These are phyloP conservation scores for Castanopsis chinensis DNA, from an alignment of 306 rosid species.

Conservation along the genomic window DNA sequence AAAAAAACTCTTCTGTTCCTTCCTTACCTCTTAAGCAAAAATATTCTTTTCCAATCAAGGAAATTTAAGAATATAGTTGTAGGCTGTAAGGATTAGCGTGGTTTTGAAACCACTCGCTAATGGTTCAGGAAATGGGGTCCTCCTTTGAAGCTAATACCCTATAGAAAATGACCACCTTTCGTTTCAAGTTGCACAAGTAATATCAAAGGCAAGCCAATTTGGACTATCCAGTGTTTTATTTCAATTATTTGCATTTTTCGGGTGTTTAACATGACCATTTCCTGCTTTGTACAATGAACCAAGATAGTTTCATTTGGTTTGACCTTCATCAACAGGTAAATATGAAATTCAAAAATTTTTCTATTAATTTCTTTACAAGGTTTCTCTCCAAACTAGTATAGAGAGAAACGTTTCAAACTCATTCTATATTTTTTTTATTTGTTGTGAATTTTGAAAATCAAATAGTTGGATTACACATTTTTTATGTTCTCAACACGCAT, in stretches of 20 bases:
- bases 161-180: neutral
- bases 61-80: neutral
- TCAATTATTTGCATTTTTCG: neutral
- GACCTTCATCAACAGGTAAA: too few species aligned
- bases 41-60: neutral
- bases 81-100: too few species aligned
- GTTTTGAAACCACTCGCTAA: neutral
- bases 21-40: neutral
- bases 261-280: neutral
- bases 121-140: neutral
- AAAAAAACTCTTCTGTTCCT: neutral
- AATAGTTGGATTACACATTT: too few species aligned
- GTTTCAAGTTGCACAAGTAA: constrained; percentile 6
- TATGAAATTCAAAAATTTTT: too few species aligned
- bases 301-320: too few species aligned
- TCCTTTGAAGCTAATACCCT: neutral
- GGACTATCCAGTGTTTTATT: neutral
- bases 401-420: too few species aligned
- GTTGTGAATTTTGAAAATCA: too few species aligned
- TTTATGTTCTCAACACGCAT: too few species aligned
- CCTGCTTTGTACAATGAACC: too few species aligned
- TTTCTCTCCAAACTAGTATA: too few species aligned
- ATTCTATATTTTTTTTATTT: too few species aligned
- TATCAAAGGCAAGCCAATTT: neutral
- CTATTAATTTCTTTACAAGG: too few species aligned